phyloP scores from a whole-genome alignment of 805 yeast species.

The Saccharomyces jurei region DNA sequence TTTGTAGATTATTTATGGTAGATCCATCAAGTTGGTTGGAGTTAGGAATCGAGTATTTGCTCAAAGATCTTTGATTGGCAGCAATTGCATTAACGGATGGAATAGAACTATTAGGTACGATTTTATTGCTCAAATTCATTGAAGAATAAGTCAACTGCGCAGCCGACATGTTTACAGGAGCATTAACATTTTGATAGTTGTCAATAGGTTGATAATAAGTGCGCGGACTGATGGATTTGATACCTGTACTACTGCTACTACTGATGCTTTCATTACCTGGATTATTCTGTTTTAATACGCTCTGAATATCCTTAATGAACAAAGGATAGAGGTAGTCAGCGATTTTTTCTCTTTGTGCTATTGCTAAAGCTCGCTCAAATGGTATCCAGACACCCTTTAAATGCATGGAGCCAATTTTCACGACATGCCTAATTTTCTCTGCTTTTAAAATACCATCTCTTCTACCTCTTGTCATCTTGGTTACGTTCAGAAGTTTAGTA shows the following conservation, averaged over 20 bases:
- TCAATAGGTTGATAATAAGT: background rate
- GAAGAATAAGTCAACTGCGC: background rate
- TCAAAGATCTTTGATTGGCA: background rate
- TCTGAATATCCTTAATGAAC: constrained; percentile 66
- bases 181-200: background rate
- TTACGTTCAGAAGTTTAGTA: constrained; percentile 72
- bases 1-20: background rate
- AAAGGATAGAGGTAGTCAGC: constrained; percentile 58
- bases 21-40: background rate
- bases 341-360: constrained; percentile 75
- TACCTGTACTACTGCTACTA: constrained; percentile 2
- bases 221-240: background rate
- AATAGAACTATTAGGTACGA: background rate
- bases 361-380: constrained; percentile 69
- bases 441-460: constrained; percentile 77
- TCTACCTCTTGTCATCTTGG: constrained; percentile 81
- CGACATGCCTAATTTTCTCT: constrained; percentile 71
- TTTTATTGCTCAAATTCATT: background rate
- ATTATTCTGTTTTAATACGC: constrained; percentile 29
- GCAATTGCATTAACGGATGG: background rate
- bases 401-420: constrained; percentile 81
- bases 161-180: background rate
- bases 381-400: constrained; percentile 89
- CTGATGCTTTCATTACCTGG: constrained; percentile 1
- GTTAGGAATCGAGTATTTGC: background rate